Conservation (phyloP, 345 rosid genomes). For the Camelina sativa region DNA sequence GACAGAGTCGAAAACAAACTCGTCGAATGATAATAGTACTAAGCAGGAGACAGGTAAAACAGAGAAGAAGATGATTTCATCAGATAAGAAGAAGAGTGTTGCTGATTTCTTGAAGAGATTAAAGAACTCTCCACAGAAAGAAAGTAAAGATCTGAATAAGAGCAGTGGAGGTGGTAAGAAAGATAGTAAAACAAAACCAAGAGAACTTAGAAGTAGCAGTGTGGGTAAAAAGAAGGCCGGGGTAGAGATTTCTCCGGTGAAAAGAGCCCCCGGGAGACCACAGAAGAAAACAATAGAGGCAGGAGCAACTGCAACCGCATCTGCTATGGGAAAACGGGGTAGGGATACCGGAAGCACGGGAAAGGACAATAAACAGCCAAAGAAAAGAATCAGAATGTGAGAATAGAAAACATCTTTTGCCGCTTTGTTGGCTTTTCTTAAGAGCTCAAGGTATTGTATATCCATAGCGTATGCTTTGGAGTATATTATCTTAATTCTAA, state of each 20-base stretch:
- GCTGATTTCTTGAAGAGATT: conserved; percentile 75
- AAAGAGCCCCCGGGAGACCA: conserved; percentile 55
- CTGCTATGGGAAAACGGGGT: conserved; percentile 56
- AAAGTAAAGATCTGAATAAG: conserved; percentile 44
- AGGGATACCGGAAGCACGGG: conserved; percentile 47
- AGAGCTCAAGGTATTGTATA: conserved; percentile 19
- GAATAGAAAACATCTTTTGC: background rate
- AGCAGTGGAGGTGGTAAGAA: conserved; percentile 43
- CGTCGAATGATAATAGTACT: conserved; percentile 19
- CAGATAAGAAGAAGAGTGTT: conserved; percentile 65
- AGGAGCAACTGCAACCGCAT: conserved; percentile 13
- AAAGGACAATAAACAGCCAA: conserved; percentile 52
- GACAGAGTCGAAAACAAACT: conserved; percentile 34
- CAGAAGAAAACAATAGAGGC: conserved; percentile 51
- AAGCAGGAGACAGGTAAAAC: conserved; percentile 46
- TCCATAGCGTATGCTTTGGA: conserved; percentile 28
- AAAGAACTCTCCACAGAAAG: conserved; percentile 54
- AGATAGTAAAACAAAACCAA: conserved; percentile 51
- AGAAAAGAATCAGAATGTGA: conserved; percentile 44
- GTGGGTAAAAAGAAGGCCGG: conserved; percentile 42
- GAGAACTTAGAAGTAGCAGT: conserved; percentile 46
- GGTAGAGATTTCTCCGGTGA: conserved; percentile 50
- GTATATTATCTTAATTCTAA: conserved; percentile 17
- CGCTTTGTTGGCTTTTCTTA: background rate
- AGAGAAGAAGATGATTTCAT: conserved; percentile 44